These are phyloP conservation scores for Hansenula sp. DNA, from an alignment of 1,139 yeast genomes.

Conservation along the genomic window DNA sequence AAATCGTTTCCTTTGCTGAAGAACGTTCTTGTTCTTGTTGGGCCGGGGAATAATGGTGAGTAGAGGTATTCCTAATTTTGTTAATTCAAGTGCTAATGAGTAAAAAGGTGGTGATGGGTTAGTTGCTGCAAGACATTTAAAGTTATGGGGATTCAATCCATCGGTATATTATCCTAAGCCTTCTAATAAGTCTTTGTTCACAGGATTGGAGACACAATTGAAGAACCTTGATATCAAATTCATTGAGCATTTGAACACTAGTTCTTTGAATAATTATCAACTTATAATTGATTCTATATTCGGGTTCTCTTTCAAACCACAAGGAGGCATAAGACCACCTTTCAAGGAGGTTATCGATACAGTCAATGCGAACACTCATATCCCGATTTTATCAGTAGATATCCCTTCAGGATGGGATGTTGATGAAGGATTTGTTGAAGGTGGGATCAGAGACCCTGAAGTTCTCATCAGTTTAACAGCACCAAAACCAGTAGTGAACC, in stretches of 20 bases:
- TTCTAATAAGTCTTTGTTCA: slow-evolving; percentile 39
- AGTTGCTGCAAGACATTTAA: slow-evolving; percentile 90
- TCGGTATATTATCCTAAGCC: slow-evolving; percentile 64
- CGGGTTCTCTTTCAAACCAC: slow-evolving; percentile 88
- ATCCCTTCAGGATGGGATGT: slow-evolving; percentile 98
- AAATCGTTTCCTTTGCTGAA: slow-evolving; percentile 51
- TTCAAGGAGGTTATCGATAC: slow-evolving; percentile 55
- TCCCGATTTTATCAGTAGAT: slow-evolving; percentile 77
- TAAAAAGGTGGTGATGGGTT: slow-evolving; percentile 92
- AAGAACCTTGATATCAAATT: slow-evolving; percentile 44
- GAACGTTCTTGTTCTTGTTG: slow-evolving; percentile 68
- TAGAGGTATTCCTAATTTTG: no score
- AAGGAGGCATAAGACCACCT: slow-evolving; percentile 69
- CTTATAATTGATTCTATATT: slow-evolving; percentile 69
- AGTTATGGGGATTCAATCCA: slow-evolving; percentile 76
- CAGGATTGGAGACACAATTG: slow-evolving; percentile 54
- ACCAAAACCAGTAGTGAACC: slow-evolving; percentile 80
- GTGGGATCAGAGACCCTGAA: slow-evolving; percentile 48
- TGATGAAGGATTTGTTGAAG: slow-evolving; percentile 67
- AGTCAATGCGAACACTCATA: slow-evolving; percentile 35
- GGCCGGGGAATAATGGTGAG: slow-evolving; percentile 88
- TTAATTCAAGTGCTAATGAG: no score
- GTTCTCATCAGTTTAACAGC: slow-evolving; percentile 84
- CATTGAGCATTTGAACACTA: slow-evolving; percentile 28
- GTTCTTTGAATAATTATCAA: slow-evolving; percentile 8